phyloP scores from a whole-genome alignment of 2,329 filamentous ascomycete genomes.

The Fusarium robinianum region DNA sequence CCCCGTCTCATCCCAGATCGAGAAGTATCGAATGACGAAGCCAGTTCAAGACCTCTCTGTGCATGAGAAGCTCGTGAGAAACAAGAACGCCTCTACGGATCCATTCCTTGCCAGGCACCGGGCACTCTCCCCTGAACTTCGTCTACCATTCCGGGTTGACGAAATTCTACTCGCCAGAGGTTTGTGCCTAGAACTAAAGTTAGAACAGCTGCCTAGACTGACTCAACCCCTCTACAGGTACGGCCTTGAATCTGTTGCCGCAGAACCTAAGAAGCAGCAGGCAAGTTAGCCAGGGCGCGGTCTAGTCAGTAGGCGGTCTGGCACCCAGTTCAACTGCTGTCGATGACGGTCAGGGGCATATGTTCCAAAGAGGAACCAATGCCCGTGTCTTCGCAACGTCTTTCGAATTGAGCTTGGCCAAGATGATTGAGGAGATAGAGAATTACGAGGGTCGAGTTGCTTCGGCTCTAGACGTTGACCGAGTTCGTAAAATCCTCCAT shows the following conservation, averaged over 20 bases:
- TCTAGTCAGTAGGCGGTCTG: constrained; percentile 79
- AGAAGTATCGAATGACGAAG: constrained; percentile 54
- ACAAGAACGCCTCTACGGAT: constrained; percentile 47
- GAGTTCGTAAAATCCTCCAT: constrained; percentile 66
- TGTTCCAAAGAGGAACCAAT: constrained; percentile 72
- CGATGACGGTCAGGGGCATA: constrained; percentile 65
- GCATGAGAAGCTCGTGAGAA: constrained; percentile 51
- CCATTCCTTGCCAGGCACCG: constrained; percentile 46
- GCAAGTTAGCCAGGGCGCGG: constrained; percentile 67
- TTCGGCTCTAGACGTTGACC: constrained; percentile 79
- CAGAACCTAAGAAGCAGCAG: constrained; percentile 39
- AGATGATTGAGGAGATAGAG: constrained; percentile 63
- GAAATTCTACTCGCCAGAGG: constrained; percentile 18
- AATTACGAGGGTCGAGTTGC: constrained; percentile 77
- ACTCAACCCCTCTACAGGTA: constrained; percentile 26
- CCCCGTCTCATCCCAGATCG: constrained; percentile 40
- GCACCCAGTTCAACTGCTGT: constrained; percentile 60
- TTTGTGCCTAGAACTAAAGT: constrained; percentile 4
- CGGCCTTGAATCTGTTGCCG: constrained; percentile 33
- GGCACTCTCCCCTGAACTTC: constrained; percentile 12
- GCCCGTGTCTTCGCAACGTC: constrained; percentile 66
- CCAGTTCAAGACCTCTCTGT: constrained; percentile 47
- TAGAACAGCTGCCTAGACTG: neutral
- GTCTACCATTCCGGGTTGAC: constrained; percentile 21
- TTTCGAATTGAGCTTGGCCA: constrained; percentile 49